A percentile compares a stretch with the other conserved stretches of the same genome.
Conservation (phyloP, 2,329 filamentous ascomycete genomes). For the Aureobasidium melanogenum region DNA sequence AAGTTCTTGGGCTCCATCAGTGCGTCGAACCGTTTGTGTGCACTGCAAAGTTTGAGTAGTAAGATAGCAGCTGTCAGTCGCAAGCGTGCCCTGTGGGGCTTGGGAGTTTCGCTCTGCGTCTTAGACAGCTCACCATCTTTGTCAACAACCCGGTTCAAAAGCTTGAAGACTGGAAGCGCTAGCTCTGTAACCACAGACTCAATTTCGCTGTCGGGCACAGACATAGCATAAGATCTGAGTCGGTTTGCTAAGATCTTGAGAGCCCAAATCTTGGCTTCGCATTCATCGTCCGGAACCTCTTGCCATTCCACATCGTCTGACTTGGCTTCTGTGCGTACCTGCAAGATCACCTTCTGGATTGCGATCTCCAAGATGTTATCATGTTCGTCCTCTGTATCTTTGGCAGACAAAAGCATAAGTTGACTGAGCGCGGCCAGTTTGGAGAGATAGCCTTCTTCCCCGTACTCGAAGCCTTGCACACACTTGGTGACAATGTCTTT, state of each 20-base stretch:
- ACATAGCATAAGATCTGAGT: conserved; percentile 50
- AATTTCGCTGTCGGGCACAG: conserved; percentile 31
- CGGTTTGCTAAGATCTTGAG: conserved; percentile 81
- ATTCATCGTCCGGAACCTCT: conserved; percentile 66
- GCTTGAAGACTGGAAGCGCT: conserved; percentile 62
- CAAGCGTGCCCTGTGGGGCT: conserved; percentile 69
- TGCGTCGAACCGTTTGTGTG: conserved; percentile 62
- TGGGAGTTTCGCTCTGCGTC: conserved; percentile 58
- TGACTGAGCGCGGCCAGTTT: conserved; percentile 65
- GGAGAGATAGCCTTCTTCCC: conserved; percentile 62
- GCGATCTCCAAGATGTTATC: conserved; percentile 73
- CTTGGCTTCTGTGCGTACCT: conserved; percentile 47
- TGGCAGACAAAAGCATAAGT: conserved; percentile 64
- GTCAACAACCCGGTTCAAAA: conserved; percentile 67
- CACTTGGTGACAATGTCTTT: conserved; percentile 73
- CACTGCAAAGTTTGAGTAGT: conserved; percentile 71
- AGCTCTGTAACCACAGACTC: conserved; percentile 36
- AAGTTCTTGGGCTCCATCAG: conserved; percentile 66
- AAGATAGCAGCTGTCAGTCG: conserved; percentile 73
- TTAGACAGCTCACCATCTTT: conserved; percentile 74
- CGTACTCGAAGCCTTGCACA: conserved; percentile 65
- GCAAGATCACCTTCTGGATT: conserved; percentile 63
- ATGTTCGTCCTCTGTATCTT: conserved; percentile 62
- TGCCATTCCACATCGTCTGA: conserved; percentile 36
- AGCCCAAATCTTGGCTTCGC: conserved; percentile 73